Evolutionary conservation across 805 yeast species (phyloP), one percentile per base, ranked within the genome.

Genomic region (Scheffersomyces ergatensis): DNA sequence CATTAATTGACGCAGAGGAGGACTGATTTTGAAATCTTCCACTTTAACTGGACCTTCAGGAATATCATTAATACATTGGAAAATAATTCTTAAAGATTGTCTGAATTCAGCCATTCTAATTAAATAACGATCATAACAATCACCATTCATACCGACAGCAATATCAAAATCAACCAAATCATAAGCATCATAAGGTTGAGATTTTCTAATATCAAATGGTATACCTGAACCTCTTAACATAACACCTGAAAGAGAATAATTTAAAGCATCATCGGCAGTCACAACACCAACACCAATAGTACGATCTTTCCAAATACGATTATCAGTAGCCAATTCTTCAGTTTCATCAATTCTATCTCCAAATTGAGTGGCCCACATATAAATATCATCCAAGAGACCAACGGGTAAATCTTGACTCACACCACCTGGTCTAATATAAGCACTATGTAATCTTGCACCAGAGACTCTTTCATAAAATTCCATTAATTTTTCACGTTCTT

Each of bases 281-380:
- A 88, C 82, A 32, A 77, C 74, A 55, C 96, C 96, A 46, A 88
- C 82, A 51, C 80, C 89, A 42, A 80, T 67, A 19, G 95, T 85
- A 73, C 96, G 82, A 61, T 83, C 85, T 68, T 83, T 84, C 96
- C 96, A 88, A 65, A 88, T 88, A 70, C 96, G 83, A 69, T 88
- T 88, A 60, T 86, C 95, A 36, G 96, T 86, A 49, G 84, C 76
- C 69, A 88, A 76, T 67, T 88, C 96, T 70, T 88, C 96, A 48
- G 85, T 82, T 67, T 88, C 96, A 63, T 88, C 96, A 51, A 88
- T 68, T 71, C 96, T 80, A 70, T 88, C 96, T 60, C 95, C 96
- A 53, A 88, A 88, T 72, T 88, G 96, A 18, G 96, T 88, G 42
- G 95, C 95, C 96, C 96, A 88, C 92, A 87, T 87, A 67, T 85